Percentiles rank a stretch among this genome's conserved stretches.
Conservation (phyloP, 164 flowering plant species). For the Aristolochia contorta region DNA sequence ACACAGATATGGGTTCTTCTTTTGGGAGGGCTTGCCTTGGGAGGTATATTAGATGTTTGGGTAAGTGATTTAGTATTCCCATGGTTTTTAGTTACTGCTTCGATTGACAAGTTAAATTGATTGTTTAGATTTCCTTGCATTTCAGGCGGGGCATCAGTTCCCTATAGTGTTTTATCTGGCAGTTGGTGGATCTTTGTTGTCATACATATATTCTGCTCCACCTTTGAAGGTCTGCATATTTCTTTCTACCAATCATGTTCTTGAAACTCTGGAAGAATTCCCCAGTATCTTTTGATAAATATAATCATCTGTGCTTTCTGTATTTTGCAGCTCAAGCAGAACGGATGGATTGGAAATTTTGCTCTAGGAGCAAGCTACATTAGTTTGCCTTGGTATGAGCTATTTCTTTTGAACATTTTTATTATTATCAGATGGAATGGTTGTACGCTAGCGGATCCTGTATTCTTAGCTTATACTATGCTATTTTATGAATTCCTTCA, state of each 20-base stretch:
- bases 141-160: conserved; percentile 80
- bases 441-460: no score
- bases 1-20: conserved; percentile 88
- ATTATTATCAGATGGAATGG: no score
- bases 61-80: conserved; percentile 29
- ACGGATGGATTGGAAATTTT: conserved; percentile 97
- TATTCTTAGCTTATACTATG: no score
- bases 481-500: no score
- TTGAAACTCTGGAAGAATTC: not conserved
- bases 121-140: conserved; percentile 10
- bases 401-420: no score
- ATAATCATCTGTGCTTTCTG: not conserved
- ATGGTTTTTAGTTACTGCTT: not conserved
- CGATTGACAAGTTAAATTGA: not conserved
- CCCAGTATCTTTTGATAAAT: conserved; percentile 1
- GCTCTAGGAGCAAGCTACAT: conserved; percentile 96
- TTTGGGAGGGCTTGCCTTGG: conserved; percentile 77
- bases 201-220: conserved; percentile 95
- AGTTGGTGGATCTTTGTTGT: conserved; percentile 80
- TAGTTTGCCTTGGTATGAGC: conserved; percentile 78
- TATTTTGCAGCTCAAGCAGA: conserved; percentile 77
- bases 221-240: conserved; percentile 68
- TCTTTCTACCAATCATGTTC: conserved; percentile 3
- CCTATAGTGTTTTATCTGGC: conserved; percentile 84
- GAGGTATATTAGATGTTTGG: conserved; percentile 78